phyloP scores from a whole-genome alignment of 1,284 basidiomycete species.

The Mycena citricolor region DNA sequence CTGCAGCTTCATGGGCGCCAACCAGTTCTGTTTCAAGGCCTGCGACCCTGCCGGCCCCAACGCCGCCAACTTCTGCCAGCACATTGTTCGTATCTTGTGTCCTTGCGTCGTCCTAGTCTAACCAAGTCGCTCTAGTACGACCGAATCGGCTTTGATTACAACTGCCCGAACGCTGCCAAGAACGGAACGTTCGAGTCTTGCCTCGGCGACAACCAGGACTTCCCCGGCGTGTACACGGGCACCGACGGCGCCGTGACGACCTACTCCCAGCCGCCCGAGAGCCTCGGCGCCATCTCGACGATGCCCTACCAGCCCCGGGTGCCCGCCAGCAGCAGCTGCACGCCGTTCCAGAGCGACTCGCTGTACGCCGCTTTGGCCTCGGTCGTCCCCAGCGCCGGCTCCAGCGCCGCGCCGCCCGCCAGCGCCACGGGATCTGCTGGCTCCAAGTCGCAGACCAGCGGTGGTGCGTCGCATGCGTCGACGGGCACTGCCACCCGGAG shows the following conservation, averaged over 20 bases:
- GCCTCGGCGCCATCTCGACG: constrained; percentile 51
- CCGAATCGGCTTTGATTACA: constrained; percentile 68
- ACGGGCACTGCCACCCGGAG: background rate
- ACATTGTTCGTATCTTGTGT: no score
- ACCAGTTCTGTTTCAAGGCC: constrained; percentile 51
- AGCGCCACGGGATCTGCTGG: background rate
- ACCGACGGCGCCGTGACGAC: constrained; percentile 40
- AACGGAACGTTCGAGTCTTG: constrained; percentile 60
- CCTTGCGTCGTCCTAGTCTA: no score
- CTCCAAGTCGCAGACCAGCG: background rate
- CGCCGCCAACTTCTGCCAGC: constrained; percentile 55
- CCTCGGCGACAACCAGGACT: constrained; percentile 61
- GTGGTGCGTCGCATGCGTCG: background rate
- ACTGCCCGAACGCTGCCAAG: constrained; percentile 62
- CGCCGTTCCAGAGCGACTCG: constrained; percentile 48
- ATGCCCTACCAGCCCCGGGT: constrained; percentile 60
- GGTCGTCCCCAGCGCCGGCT: background rate
- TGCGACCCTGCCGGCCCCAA: constrained; percentile 61
- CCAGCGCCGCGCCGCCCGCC: background rate
- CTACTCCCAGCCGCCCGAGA: constrained; percentile 62
- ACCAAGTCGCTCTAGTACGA: no score
- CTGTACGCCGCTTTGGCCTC: constrained; percentile 41
- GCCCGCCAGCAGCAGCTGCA: constrained; percentile 64
- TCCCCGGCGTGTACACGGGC: constrained; percentile 52
- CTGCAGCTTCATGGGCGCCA: constrained; percentile 62